A percentile compares a stretch with the other conserved stretches of the same genome.
These are phyloP conservation scores for Salvia rosmarinus DNA, from an alignment of 257 asterid species.

Conservation along the genomic window DNA sequence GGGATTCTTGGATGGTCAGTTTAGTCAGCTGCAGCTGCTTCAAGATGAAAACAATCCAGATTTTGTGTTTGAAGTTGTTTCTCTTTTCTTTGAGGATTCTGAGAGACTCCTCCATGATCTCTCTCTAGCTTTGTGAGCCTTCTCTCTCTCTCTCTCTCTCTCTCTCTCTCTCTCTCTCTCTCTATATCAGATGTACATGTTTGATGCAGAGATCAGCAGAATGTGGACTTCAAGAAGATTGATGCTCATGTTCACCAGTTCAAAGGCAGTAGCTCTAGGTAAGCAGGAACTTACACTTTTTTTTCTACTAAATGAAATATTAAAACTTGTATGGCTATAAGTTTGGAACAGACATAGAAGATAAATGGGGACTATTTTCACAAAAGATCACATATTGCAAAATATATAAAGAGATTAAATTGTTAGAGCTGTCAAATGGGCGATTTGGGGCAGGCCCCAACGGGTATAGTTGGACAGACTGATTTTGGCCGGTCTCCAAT, in stretches of 20 bases:
- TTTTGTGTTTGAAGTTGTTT: conserved; percentile 72
- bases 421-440: too few species aligned
- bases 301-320: too few species aligned
- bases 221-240: conserved; percentile 69
- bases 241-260: conserved; percentile 86
- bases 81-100: conserved; percentile 83
- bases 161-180: conserved; percentile 1
- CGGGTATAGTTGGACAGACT: too few species aligned
- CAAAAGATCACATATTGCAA: too few species aligned
- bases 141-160: conserved; percentile 21
- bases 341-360: too few species aligned
- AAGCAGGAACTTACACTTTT: not conserved
- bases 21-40: conserved; percentile 71
- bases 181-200: not conserved
- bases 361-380: too few species aligned
- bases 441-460: too few species aligned
- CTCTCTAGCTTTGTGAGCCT: conserved; percentile 54
- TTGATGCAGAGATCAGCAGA: conserved; percentile 60
- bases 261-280: conserved; percentile 95
- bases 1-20: conserved; percentile 82
- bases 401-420: too few species aligned
- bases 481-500: too few species aligned
- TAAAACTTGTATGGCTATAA: too few species aligned
- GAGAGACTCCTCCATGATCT: conserved; percentile 79
- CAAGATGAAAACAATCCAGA: conserved; percentile 87